Evolutionary conservation across 305 asterid genomes (phyloP).

Genomic region (Rubia occidens): DNA sequence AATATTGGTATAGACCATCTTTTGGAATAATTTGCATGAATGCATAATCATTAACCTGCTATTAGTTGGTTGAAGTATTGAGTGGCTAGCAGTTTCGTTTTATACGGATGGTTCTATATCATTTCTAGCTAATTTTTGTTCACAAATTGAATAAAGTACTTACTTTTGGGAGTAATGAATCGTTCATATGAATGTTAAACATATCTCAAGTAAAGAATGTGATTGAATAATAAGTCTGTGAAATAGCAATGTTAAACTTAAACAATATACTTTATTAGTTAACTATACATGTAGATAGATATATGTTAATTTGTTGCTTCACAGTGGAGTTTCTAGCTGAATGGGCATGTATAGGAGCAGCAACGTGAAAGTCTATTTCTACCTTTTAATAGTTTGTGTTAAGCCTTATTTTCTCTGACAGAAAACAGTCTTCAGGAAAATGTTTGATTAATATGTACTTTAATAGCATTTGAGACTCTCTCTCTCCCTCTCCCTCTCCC

Average conservation of each 20-base stretch:
- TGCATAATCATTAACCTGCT: neutral
- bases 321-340: neutral
- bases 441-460: neutral
- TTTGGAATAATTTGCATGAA: neutral
- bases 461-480: neutral
- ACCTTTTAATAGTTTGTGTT: neutral
- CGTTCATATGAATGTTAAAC: neutral
- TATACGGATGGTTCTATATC: neutral
- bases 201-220: neutral
- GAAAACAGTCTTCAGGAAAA: neutral
- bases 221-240: neutral
- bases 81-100: neutral
- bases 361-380: neutral
- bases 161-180: neutral
- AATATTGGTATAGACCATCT: conserved; percentile 52
- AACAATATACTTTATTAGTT: neutral
- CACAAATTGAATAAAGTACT: neutral
- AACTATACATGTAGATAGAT: neutral
- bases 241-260: neutral
- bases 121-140: neutral
- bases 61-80: conserved; percentile 1
- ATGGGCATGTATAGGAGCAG: neutral
- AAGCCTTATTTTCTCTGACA: neutral
- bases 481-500: neutral
- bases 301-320: neutral